Evolutionary conservation across 2,329 filamentous ascomycete genomes (phyloP).

Genomic region (Trichoderma atroviride): DNA sequence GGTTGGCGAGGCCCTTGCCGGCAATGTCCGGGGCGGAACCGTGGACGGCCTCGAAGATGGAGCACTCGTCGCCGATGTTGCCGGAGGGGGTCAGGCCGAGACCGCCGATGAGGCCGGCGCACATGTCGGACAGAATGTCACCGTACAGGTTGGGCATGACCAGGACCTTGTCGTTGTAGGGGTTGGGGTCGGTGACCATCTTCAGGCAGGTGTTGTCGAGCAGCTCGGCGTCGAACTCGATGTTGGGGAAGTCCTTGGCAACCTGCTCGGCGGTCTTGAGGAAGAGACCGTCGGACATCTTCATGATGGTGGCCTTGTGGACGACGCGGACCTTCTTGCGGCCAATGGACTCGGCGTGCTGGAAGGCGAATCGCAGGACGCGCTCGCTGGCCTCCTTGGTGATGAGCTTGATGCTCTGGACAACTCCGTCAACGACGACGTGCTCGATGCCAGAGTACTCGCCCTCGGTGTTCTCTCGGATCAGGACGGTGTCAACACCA

Average conservation of each 20-base stretch:
- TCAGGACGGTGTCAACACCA: slow-evolving; percentile 92
- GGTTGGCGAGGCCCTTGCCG: slow-evolving; percentile 94
- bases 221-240: slow-evolving; percentile 97
- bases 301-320: slow-evolving; percentile 99
- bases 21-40: slow-evolving; percentile 96
- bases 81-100: slow-evolving; percentile 95
- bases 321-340: slow-evolving; percentile 96
- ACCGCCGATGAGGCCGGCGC: slow-evolving; percentile 96
- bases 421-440: slow-evolving; percentile 94
- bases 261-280: slow-evolving; percentile 82
- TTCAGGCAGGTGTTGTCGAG: slow-evolving; percentile 99
- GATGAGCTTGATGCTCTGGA: slow-evolving; percentile 99
- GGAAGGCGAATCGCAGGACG: slow-evolving; percentile 96
- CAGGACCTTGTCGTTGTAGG: slow-evolving; percentile 99
- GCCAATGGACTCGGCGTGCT: slow-evolving; percentile 91
- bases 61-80: slow-evolving; percentile 99
- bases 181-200: slow-evolving; percentile 93
- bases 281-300: slow-evolving; percentile 99
- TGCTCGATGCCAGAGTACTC: slow-evolving; percentile 99
- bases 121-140: slow-evolving; percentile 99
- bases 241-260: slow-evolving; percentile 90
- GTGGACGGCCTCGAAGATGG: slow-evolving; percentile 99
- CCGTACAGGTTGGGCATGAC: slow-evolving; percentile 99
- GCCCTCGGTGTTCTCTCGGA: slow-evolving; percentile 99
- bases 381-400: slow-evolving; percentile 92